phyloP scores from a whole-genome alignment of 129 eudicot species.

The Lactuca sativa region DNA sequence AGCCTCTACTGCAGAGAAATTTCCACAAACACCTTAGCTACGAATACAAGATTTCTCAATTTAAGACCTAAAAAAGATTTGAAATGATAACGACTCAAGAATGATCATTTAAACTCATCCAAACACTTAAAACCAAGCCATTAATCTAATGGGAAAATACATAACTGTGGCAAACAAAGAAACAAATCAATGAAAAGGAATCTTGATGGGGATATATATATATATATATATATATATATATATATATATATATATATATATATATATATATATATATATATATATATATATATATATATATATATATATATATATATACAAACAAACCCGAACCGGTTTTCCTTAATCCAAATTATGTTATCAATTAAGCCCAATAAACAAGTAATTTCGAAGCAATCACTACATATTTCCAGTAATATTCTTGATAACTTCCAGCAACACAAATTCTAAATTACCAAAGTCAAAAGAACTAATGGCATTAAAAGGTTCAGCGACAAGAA shows the following conservation, averaged over 20 bases:
- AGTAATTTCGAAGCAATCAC: neutral
- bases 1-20: constrained; percentile 15
- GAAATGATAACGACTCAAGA: neutral
- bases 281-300: neutral
- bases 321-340: neutral
- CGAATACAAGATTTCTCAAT: neutral
- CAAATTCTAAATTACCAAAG: neutral
- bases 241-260: no score
- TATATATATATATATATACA: neutral
- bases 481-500: neutral
- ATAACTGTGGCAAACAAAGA: neutral
- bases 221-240: no score
- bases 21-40: constrained; percentile 17
- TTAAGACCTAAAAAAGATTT: neutral
- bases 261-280: no score
- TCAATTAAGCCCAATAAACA: neutral
- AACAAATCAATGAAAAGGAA: neutral
- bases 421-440: neutral
- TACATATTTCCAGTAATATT: neutral
- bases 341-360: neutral
- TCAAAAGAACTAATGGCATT: neutral
- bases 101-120: neutral
- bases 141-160: neutral
- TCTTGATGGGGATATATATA: neutral
- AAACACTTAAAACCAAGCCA: no score